A percentile compares a stretch with the other conserved stretches of the same genome.
phyloP scores from a whole-genome alignment of 2,329 filamentous ascomycete species.

The Cryphonectria naterciae region DNA sequence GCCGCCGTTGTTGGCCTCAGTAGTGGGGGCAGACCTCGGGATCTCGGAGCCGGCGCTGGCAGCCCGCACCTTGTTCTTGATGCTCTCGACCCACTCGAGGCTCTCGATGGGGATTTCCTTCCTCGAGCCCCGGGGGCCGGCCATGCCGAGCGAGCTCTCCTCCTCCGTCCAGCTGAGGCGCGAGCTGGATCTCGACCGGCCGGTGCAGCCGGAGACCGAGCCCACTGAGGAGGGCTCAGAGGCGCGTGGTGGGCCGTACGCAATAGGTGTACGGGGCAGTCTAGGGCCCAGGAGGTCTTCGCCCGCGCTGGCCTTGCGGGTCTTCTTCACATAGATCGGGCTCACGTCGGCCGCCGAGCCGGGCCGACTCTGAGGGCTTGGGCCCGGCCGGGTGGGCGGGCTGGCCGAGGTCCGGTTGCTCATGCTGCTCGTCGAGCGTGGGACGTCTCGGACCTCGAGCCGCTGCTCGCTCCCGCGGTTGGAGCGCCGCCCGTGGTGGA shows the following conservation, averaged over 20 bases:
- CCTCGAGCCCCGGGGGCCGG: conserved; percentile 69
- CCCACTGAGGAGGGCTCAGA: conserved; percentile 49
- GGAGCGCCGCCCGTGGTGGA: conserved; percentile 81
- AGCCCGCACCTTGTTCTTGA: conserved; percentile 77
- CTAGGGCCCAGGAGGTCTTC: conserved; percentile 36
- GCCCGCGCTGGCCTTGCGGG: conserved; percentile 49
- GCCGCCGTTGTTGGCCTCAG: conserved; percentile 31
- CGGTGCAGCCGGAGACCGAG: conserved; percentile 18
- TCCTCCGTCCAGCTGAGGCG: conserved; percentile 62
- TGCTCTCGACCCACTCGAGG: conserved; percentile 79
- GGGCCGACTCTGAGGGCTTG: conserved; percentile 44
- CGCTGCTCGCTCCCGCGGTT: conserved; percentile 51
- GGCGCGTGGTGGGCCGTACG: conserved; percentile 35
- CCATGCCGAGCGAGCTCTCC: conserved; percentile 67
- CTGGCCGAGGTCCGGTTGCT: conserved; percentile 32
- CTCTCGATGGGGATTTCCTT: conserved; percentile 73
- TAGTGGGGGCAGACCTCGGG: conserved; percentile 43
- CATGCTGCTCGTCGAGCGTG: conserved; percentile 34
- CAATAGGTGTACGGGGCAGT: conserved; percentile 49
- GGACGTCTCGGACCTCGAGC: conserved; percentile 62
- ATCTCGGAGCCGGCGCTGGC: conserved; percentile 57
- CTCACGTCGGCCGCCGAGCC: conserved; percentile 45
- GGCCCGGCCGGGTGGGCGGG: conserved; percentile 42
- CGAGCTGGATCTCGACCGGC: conserved; percentile 56
- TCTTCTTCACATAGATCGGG: conserved; percentile 59